These are phyloP conservation scores for Trichoderma erinaceum DNA, from an alignment of 495 filamentous ascomycete genomes.

Conservation along the genomic window DNA sequence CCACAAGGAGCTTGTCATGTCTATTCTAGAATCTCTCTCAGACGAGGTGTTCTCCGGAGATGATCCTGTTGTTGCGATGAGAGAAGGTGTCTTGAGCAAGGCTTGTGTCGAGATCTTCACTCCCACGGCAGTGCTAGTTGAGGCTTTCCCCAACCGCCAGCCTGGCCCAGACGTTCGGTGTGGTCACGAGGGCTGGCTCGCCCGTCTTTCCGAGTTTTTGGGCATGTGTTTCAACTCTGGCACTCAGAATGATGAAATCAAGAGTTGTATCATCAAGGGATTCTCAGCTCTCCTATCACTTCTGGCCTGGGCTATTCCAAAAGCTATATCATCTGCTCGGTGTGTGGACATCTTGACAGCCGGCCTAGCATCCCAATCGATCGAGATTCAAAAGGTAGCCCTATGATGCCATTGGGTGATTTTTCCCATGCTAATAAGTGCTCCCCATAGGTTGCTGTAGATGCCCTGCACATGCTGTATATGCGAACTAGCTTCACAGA, in stretches of 20 bases:
- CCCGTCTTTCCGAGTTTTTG: conserved; percentile 67
- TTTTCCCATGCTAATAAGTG: conserved; percentile 24
- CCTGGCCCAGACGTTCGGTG: conserved; percentile 55
- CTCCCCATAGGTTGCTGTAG: conserved; percentile 61
- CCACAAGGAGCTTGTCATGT: conserved; percentile 74
- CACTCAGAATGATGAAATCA: conserved; percentile 55
- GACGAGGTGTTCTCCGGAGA: conserved; percentile 92
- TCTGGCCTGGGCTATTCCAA: conserved; percentile 78
- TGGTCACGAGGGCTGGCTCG: conserved; percentile 81
- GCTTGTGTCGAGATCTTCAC: conserved; percentile 91
- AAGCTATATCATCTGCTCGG: conserved; percentile 62
- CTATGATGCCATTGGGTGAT: background rate
- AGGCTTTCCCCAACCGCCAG: conserved; percentile 63
- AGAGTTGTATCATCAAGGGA: conserved; percentile 63
- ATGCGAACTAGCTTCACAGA: conserved; percentile 65
- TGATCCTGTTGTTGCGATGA: conserved; percentile 73
- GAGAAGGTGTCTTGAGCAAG: conserved; percentile 76
- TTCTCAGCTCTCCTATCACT: conserved; percentile 69
- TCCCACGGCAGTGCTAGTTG: conserved; percentile 63
- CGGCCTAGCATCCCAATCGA: conserved; percentile 64
- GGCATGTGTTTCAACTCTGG: conserved; percentile 63
- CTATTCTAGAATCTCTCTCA: conserved; percentile 83
- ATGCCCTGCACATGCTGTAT: conserved; percentile 78
- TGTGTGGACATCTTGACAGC: conserved; percentile 67
- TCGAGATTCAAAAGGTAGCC: conserved; percentile 67